A percentile compares a stretch with the other conserved stretches of the same genome.
These are phyloP conservation scores for Solanum commersonii DNA, from an alignment of 257 asterid species.

Conservation along the genomic window DNA sequence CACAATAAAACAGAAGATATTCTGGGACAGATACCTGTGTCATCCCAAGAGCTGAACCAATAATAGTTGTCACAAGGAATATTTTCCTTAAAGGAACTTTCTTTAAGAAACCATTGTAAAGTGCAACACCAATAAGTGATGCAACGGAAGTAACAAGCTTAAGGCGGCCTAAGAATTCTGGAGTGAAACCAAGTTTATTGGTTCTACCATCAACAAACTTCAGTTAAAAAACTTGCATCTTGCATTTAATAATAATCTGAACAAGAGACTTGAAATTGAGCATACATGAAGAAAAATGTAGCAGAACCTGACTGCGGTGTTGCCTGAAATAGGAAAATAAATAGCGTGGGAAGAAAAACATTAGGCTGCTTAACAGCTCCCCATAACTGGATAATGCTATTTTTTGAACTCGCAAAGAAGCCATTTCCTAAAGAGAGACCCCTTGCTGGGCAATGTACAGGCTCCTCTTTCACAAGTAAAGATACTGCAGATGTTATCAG, in stretches of 20 bases:
- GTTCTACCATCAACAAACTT: conserved; percentile 40
- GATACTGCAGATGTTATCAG: conserved; percentile 93
- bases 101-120: conserved; percentile 83
- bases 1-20: neutral
- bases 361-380: conserved; percentile 67
- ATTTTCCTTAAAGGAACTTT: conserved; percentile 69
- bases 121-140: conserved; percentile 83
- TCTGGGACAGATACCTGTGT: conserved; percentile 53
- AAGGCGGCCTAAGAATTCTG: conserved; percentile 96
- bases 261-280: neutral
- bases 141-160: conserved; percentile 89
- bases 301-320: conserved; percentile 98
- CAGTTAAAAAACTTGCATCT: neutral
- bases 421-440: conserved; percentile 28
- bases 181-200: conserved; percentile 79
- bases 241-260: neutral
- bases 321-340: conserved; percentile 89
- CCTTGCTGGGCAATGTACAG: conserved; percentile 26
- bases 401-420: conserved; percentile 44
- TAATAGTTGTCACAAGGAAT: conserved; percentile 59
- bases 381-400: conserved; percentile 50
- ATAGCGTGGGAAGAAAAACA: conserved; percentile 79
- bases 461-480: conserved; percentile 82
- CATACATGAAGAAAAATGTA: conserved; percentile 96
- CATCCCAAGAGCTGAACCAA: conserved; percentile 78